A percentile compares a stretch with the other conserved stretches of the same genome.
Evolutionary conservation across 1,284 basidiomycete species (phyloP).

Genomic region (Abortiporus biennis): DNA sequence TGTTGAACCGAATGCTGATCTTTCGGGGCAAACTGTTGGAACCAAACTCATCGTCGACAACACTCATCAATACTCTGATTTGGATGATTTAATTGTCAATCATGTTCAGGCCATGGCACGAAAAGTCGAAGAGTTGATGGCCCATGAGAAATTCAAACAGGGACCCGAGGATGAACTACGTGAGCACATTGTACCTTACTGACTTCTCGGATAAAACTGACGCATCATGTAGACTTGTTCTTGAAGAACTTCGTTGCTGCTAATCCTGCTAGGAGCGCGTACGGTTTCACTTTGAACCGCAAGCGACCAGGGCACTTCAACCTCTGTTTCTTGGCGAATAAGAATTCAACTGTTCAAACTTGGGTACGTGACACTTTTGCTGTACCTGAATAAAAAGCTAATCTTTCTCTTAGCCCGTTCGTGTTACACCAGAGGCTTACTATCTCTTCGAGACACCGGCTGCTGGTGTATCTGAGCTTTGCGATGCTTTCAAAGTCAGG

Average conservation of each 20-base stretch:
- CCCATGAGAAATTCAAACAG: conserved; percentile 94
- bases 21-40: conserved; percentile 62
- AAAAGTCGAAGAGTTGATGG: conserved; percentile 93
- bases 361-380: conserved; percentile 64
- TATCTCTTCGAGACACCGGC: conserved; percentile 85
- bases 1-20: conserved; percentile 77
- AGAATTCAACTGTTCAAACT: conserved; percentile 84
- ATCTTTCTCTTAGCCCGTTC: conserved; percentile 62
- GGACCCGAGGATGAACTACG: conserved; percentile 86
- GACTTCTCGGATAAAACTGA: conserved; percentile 3
- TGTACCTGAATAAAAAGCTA: conserved; percentile 7
- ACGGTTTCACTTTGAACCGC: conserved; percentile 92
- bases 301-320: conserved; percentile 91
- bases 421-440: conserved; percentile 87
- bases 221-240: conserved; percentile 60
- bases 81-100: conserved; percentile 97
- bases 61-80: conserved; percentile 85
- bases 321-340: conserved; percentile 91
- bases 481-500: conserved; percentile 94
- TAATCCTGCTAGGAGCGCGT: conserved; percentile 92
- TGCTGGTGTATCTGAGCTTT: conserved; percentile 85
- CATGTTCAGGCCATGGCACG: conserved; percentile 94
- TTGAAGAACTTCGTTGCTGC: conserved; percentile 88
- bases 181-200: conserved; percentile 36
- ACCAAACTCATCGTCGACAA: conserved; percentile 77